Percentiles rank a stretch among this genome's conserved stretches.
Evolutionary conservation across 192 early-diverging fungal species (phyloP).

Genomic region (Entomortierella lignicola): DNA sequence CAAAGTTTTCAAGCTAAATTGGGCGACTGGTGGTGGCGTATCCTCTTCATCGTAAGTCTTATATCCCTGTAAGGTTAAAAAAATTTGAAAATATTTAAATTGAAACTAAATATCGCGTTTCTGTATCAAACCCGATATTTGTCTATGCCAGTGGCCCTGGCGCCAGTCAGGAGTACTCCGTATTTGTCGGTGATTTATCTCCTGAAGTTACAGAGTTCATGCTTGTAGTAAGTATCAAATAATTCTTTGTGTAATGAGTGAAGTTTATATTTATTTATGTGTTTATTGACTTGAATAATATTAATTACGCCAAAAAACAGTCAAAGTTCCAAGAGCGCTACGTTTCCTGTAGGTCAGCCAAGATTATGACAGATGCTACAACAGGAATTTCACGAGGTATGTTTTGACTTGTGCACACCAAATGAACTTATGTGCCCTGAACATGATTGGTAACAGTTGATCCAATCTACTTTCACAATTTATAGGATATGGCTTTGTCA

Average conservation of each 20-base stretch:
- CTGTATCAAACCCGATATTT: neutral
- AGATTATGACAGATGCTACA: constrained; percentile 91
- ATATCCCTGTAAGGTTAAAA: too few species aligned
- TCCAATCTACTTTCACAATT: neutral
- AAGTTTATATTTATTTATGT: neutral
- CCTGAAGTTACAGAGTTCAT: constrained; percentile 89
- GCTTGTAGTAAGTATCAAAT: constrained; percentile 69
- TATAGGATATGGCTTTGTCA: constrained; percentile 92
- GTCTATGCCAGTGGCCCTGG: constrained; percentile 61
- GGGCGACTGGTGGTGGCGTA: constrained; percentile 90
- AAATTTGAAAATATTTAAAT: too few species aligned
- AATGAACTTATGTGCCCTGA: neutral
- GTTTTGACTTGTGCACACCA: neutral
- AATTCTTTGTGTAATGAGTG: too few species aligned
- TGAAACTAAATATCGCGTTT: too few species aligned
- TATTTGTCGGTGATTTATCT: constrained; percentile 97
- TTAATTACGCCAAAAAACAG: constrained; percentile 52
- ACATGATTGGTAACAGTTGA: neutral
- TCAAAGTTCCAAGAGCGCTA: constrained; percentile 88
- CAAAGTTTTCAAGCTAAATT: constrained; percentile 92
- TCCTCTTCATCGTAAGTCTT: constrained; percentile 63
- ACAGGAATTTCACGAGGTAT: constrained; percentile 82
- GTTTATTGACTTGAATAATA: neutral
- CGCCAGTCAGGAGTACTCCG: constrained; percentile 82
- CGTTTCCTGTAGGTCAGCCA: constrained; percentile 87